Evolutionary conservation across 352 stramenopile species (phyloP).

Genomic region (Pythium diclinum): DNA sequence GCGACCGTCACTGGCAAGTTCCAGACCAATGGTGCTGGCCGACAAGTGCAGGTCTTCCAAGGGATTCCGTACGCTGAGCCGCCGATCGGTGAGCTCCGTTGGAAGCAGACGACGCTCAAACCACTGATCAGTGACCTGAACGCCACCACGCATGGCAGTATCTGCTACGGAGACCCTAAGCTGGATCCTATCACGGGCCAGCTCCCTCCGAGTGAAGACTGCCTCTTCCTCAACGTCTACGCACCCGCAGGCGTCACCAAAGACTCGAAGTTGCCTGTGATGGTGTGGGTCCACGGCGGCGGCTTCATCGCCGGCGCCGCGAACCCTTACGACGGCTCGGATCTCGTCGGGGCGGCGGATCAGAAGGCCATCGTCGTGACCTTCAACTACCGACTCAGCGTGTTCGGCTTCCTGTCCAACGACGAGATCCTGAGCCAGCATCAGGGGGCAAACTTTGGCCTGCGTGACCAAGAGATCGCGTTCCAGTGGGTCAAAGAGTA

Average conservation of each 20-base stretch:
- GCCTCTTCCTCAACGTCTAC: conserved; percentile 40
- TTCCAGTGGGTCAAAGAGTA: conserved; percentile 40
- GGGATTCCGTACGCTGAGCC: not conserved
- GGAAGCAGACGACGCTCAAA: conserved; percentile 16
- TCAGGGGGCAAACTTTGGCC: not conserved
- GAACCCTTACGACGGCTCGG: conserved; percentile 2
- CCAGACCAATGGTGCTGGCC: conserved; percentile 1
- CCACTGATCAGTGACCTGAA: not conserved
- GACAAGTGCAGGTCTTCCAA: conserved; percentile 11
- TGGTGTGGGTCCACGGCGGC: conserved; percentile 13
- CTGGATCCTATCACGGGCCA: not conserved
- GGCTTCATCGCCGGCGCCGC: conserved; percentile 23
- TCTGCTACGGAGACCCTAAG: not conserved
- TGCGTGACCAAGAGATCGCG: conserved; percentile 21
- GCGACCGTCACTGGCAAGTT: conserved; percentile 8
- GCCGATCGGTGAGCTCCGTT: conserved; percentile 4
- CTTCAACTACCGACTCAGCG: conserved; percentile 39
- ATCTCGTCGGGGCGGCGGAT: conserved; percentile 9
- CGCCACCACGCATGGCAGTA: conserved; percentile 8
- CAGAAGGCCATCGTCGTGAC: conserved; percentile 33
- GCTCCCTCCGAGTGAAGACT: conserved; percentile 27
- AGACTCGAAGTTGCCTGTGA: conserved; percentile 30
- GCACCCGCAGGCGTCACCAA: conserved; percentile 23
- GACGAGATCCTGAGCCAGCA: conserved; percentile 31
- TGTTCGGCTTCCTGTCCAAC: conserved; percentile 28